A percentile compares a stretch with the other conserved stretches of the same genome.
phyloP scores from a whole-genome alignment of 805 yeast genomes.

The Candida tibetensis region DNA sequence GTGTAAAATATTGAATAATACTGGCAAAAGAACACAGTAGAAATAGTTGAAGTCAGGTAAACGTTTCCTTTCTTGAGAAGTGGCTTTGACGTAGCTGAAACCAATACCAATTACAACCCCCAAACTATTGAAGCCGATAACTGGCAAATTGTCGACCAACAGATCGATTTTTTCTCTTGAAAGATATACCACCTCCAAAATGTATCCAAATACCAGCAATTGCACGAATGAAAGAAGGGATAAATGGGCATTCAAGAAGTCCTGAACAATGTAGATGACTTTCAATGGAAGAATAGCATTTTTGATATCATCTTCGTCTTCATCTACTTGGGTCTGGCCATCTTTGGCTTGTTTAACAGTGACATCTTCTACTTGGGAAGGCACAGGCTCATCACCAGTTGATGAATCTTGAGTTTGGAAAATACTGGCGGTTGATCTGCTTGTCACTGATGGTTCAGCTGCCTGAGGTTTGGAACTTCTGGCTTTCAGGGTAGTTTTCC shows the following conservation, averaged over 20 bases:
- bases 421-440: background rate
- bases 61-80: slow-evolving; percentile 14
- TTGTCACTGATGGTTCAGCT: background rate
- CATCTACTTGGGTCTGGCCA: background rate
- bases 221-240: slow-evolving; percentile 31
- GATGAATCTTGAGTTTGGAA: background rate
- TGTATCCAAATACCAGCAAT: slow-evolving; percentile 26
- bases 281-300: slow-evolving; percentile 8
- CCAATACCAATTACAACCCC: slow-evolving; percentile 32
- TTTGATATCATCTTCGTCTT: slow-evolving; percentile 11
- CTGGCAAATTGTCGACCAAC: slow-evolving; percentile 16
- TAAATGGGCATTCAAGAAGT: slow-evolving; percentile 35
- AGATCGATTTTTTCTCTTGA: slow-evolving; percentile 15
- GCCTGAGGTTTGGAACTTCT: background rate
- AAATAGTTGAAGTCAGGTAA: slow-evolving; percentile 39
- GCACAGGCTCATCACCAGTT: too few relatives aligned
- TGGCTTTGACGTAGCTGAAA: slow-evolving; percentile 21
- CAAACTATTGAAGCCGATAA: slow-evolving; percentile 31
- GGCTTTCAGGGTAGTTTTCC: background rate
- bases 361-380: background rate
- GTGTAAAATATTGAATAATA: slow-evolving; percentile 20
- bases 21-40: slow-evolving; percentile 34
- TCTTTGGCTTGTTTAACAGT: background rate
- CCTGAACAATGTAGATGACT: slow-evolving; percentile 31
- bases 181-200: slow-evolving; percentile 30